Base-by-base conservation (phyloP, 257 asterid genomes). In the Craterostigma plantagineum region DNA sequence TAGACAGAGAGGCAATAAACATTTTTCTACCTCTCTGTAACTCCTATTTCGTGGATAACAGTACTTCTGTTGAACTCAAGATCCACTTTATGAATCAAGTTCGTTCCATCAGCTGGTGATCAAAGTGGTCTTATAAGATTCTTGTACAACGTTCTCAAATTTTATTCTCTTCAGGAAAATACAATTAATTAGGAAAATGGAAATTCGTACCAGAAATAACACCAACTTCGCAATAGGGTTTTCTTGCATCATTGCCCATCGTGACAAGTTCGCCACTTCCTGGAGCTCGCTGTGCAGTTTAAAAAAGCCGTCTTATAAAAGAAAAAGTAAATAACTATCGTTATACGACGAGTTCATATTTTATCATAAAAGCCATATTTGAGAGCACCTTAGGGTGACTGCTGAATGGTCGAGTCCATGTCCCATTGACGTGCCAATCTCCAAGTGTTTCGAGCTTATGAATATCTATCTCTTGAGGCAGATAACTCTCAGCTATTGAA, bases 301-400 rank as follows among this genome's bases (percentile, higher is more conserved):
- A 5, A 4, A 13, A 7, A 7, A 36, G 6, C 6, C 30, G 6
- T 8, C 2, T 23, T n/a, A n/a, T n/a, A n/a, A n/a, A 23, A 23
- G 2, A 23, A 23, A 6, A 6, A n/a, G n/a, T 23, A 23, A 23
- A 23, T 23, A 23, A 23, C 2, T 23, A 23, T 6, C 30, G 30
- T 2, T 23, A 23, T 23, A 23, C 30, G 30, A 23, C n/a, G n/a
- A n/a, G n/a, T n/a, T 2, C 6, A 23, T 23, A 23, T 23, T 23
- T 23, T 23, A 23, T 23, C 6, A 23, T 23, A 6, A n/a, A 23
- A 23, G 30, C 30, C 30, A 23, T 2, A 23, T 23, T n/a, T 23
- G 2, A 6, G n/a, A 23, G 30, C 52, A 77, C 93, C 86, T 73
- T 74, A 16, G 91, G 91, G 50, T 81, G 93, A 58, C 80, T 65